Percentiles rank a stretch among this genome's conserved stretches.
These are phyloP conservation scores for Ophiocordyceps camponoti-saundersi DNA, from an alignment of 2,329 filamentous ascomycete species.

Conservation along the genomic window DNA sequence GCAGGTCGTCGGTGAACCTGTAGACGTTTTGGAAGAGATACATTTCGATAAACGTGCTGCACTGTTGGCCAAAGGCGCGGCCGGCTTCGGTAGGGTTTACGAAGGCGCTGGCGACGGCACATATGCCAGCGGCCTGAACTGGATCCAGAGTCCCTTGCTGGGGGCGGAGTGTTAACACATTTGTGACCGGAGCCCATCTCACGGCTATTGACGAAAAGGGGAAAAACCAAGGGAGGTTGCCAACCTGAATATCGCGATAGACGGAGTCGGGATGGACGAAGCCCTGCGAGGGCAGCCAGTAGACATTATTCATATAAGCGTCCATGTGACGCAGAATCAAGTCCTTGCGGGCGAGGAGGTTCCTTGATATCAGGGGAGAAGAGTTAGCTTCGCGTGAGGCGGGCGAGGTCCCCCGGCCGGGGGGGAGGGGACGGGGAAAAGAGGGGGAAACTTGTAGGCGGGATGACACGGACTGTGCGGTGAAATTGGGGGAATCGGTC, in stretches of 20 bases:
- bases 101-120: conserved; percentile 18
- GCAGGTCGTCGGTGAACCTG: conserved; percentile 15
- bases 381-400: too few species aligned
- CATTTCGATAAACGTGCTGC: conserved; percentile 20
- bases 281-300: conserved; percentile 20
- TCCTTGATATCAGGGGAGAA: conserved; percentile 6
- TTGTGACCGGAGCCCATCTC: too few species aligned
- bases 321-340: conserved; percentile 19
- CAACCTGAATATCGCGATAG: conserved; percentile 17
- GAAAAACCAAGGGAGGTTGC: neutral
- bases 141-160: conserved; percentile 17
- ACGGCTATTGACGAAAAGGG: neutral
- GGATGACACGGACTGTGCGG: conserved; percentile 16
- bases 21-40: conserved; percentile 22
- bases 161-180: neutral
- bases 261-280: conserved; percentile 19
- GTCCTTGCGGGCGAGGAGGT: conserved; percentile 16
- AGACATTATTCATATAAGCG: conserved; percentile 20
- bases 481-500: conserved; percentile 9
- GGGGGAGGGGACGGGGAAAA: neutral
- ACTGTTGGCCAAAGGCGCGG: conserved; percentile 18
- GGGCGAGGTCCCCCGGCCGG: neutral
- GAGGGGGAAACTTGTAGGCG: too few species aligned
- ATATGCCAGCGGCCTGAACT: conserved; percentile 19
- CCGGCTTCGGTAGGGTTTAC: conserved; percentile 15